Conservation (phyloP, 108 stramenopile genomes). For the Nannochloropsis salina region DNA sequence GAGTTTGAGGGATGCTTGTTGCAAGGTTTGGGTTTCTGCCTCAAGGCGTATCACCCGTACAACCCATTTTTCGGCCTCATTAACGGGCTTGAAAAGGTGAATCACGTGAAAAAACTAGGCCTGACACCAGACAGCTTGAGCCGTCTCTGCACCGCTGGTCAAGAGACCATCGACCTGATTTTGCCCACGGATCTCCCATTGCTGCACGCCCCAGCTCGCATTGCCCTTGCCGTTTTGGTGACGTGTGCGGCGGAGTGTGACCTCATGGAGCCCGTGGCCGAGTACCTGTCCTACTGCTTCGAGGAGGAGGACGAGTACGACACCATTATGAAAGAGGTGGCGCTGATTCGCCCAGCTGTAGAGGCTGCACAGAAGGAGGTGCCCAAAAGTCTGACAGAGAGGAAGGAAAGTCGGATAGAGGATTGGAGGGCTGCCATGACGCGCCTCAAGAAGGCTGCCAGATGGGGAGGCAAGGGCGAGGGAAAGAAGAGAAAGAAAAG, state of each 20-base stretch:
- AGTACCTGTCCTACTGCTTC: constrained; percentile 7
- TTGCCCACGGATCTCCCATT: constrained; percentile 22
- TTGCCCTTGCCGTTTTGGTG: constrained; percentile 18
- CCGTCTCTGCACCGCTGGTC: background rate
- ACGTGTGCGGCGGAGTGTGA: background rate
- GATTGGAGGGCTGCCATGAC: background rate
- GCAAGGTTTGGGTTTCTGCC: background rate
- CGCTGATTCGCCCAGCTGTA: background rate
- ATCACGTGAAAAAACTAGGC: background rate
- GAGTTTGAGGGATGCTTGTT: background rate
- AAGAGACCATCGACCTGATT: background rate
- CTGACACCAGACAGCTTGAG: background rate
- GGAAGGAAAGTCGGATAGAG: background rate
- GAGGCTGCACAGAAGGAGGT: background rate
- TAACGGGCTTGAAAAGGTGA: background rate
- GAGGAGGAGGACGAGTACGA: background rate
- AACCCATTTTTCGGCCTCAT: background rate
- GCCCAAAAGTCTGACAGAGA: background rate
- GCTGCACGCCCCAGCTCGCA: constrained; percentile 24
- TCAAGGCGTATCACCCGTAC: background rate
- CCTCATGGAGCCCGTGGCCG: background rate
- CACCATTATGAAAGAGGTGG: background rate
- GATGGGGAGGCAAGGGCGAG: background rate
- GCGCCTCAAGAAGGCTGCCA: background rate
- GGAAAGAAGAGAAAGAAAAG: constrained; percentile 8